These are phyloP conservation scores for Kwoniella heveanensis DNA, from an alignment of 768 basidiomycete genomes.

Conservation along the genomic window DNA sequence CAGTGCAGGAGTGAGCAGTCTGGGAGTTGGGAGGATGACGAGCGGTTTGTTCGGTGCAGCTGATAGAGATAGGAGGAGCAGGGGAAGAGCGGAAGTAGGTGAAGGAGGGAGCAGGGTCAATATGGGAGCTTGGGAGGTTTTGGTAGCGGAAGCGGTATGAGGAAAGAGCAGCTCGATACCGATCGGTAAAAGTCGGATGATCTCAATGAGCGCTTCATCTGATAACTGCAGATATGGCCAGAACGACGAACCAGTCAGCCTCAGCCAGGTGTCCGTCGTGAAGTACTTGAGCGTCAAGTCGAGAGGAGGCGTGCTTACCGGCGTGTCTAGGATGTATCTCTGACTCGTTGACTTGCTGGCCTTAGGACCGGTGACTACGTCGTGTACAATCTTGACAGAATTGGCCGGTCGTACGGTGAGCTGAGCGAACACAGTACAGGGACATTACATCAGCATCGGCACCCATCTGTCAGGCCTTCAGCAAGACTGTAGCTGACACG, in stretches of 20 bases:
- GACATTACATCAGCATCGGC: not conserved
- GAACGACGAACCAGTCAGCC: not conserved
- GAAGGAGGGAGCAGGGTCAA: constrained; percentile 63
- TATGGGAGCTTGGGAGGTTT: constrained; percentile 64
- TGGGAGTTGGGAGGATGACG: constrained; percentile 62
- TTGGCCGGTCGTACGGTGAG: constrained; percentile 51
- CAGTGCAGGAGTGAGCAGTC: constrained; percentile 64
- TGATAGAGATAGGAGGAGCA: constrained; percentile 41
- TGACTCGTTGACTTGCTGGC: constrained; percentile 5
- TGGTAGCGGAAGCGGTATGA: constrained; percentile 63
- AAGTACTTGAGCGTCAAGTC: too few relatives aligned
- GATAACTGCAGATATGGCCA: constrained; percentile 62
- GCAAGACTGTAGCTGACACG: not conserved
- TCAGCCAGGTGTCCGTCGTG: not conserved
- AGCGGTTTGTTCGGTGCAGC: constrained; percentile 31
- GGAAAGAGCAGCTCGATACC: constrained; percentile 67
- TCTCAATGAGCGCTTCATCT: constrained; percentile 34
- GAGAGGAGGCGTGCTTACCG: constrained; percentile 28
- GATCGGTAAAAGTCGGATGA: constrained; percentile 32
- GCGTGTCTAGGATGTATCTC: constrained; percentile 42
- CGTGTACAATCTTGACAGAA: constrained; percentile 45
- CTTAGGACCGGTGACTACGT: constrained; percentile 31
- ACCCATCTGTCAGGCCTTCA: too few relatives aligned
- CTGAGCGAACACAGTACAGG: constrained; percentile 27
- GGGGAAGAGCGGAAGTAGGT: constrained; percentile 58